Conservation (phyloP, 306 rosid genomes). For the Geum urbanum region DNA sequence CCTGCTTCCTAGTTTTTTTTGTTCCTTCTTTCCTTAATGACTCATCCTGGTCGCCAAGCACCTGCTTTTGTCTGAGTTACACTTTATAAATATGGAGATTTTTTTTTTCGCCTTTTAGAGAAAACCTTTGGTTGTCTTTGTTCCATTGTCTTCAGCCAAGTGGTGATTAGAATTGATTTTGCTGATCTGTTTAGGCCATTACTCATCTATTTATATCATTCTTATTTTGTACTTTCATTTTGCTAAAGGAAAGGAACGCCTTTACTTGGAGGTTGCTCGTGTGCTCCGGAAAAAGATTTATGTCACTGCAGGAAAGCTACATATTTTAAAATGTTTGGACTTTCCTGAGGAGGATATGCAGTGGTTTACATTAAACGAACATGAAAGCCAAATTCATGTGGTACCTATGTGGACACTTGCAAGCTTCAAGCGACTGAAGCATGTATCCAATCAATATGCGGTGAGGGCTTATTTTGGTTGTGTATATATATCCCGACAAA, state of each 20-base stretch:
- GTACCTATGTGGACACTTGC: constrained; percentile 96
- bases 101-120: not conserved
- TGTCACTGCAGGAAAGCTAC: constrained; percentile 74
- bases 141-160: not conserved
- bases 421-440: constrained; percentile 88
- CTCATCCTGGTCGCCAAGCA: not conserved
- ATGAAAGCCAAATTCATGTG: constrained; percentile 87
- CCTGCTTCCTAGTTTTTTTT: constrained; percentile 8
- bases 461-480: constrained; percentile 34
- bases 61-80: not conserved
- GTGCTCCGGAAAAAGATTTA: constrained; percentile 70
- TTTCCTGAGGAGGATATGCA: constrained; percentile 74
- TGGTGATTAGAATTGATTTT: not conserved
- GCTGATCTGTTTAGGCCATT: not conserved
- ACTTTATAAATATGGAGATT: no score
- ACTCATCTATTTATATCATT: not conserved
- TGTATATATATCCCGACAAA: not conserved
- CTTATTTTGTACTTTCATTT: not conserved
- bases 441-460: constrained; percentile 65
- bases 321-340: constrained; percentile 69
- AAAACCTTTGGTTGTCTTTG: not conserved
- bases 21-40: not conserved
- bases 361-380: constrained; percentile 81
- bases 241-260: constrained; percentile 78
- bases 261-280: constrained; percentile 93